A percentile compares a stretch with the other conserved stretches of the same genome.
Evolutionary conservation across 192 early-diverging fungal genomes (phyloP).

Genomic region (Entomortierella lignicola): DNA sequence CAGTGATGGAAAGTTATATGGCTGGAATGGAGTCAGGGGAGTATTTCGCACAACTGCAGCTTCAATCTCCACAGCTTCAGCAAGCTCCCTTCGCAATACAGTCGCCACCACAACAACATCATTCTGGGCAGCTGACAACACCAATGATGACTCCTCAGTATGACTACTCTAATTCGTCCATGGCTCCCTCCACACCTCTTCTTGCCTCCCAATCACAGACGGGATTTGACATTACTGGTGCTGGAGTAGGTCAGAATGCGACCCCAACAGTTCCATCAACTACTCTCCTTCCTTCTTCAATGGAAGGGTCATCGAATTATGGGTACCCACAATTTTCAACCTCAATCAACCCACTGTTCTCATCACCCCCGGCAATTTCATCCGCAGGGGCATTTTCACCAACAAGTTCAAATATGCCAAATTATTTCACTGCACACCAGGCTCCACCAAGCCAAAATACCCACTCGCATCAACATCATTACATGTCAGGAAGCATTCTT

Average conservation of each 20-base stretch:
- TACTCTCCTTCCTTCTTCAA: conserved; percentile 10
- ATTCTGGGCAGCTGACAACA: conserved; percentile 6
- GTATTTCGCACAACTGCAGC: conserved; percentile 45
- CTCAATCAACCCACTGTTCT: conserved; percentile 38
- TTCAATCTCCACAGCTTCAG: conserved; percentile 40
- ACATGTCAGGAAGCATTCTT: conserved; percentile 26
- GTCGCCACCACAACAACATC: conserved; percentile 6
- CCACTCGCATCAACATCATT: conserved; percentile 25
- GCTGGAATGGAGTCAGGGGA: conserved; percentile 49
- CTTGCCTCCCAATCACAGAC: conserved; percentile 40
- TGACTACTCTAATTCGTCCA: conserved; percentile 11
- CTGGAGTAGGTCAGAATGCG: background rate
- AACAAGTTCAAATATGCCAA: conserved; percentile 10
- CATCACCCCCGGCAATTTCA: conserved; percentile 31
- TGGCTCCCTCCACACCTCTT: conserved; percentile 32
- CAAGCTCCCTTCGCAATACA: conserved; percentile 12
- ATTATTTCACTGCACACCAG: conserved; percentile 36
- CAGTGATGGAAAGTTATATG: conserved; percentile 42
- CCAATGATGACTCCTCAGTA: conserved; percentile 32
- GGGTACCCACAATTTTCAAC: conserved; percentile 35
- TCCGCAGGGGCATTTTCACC: conserved; percentile 38
- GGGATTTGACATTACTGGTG: conserved; percentile 26
- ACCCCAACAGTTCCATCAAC: conserved; percentile 17
- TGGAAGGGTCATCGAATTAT: conserved; percentile 17
- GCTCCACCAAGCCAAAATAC: background rate